Percentiles rank a stretch among this genome's conserved stretches.
phyloP scores from a whole-genome alignment of 257 asterid genomes.

The Plantago elongata region DNA sequence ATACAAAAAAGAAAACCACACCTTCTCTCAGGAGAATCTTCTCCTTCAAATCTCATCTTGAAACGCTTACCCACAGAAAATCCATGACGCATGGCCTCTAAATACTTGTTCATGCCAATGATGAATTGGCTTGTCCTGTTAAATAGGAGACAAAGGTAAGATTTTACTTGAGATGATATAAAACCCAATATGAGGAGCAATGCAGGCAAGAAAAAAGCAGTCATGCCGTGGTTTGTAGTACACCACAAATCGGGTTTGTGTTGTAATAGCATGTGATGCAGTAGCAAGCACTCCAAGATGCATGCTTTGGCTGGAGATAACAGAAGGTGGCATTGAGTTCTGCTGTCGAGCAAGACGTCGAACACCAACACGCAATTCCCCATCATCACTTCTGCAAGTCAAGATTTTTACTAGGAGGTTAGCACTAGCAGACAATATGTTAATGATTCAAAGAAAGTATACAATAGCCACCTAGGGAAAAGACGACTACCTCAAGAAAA shows the following conservation, averaged over 20 bases:
- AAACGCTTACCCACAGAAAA: slow-evolving; percentile 48
- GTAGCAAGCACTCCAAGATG: slow-evolving; percentile 56
- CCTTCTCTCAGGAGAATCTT: slow-evolving; percentile 56
- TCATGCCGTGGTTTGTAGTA: slow-evolving; percentile 46
- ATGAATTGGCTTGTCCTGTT: slow-evolving; percentile 48
- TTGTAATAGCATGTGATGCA: slow-evolving; percentile 46
- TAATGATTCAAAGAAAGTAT: too few relatives aligned
- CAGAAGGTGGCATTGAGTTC: slow-evolving; percentile 37
- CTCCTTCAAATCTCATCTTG: slow-evolving; percentile 51
- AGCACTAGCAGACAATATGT: not conserved
- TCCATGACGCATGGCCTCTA: slow-evolving; percentile 30
- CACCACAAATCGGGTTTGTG: slow-evolving; percentile 38
- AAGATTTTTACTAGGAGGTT: not conserved
- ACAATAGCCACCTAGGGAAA: not conserved
- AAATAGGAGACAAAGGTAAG: not conserved
- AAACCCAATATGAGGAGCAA: not conserved
- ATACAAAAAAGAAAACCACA: slow-evolving; percentile 3
- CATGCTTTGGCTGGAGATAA: slow-evolving; percentile 53
- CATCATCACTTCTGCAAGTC: slow-evolving; percentile 33
- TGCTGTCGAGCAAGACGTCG: slow-evolving; percentile 43
- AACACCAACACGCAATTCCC: slow-evolving; percentile 46
- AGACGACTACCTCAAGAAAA: slow-evolving; percentile 41
- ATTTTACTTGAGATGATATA: not conserved
- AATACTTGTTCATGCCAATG: slow-evolving; percentile 43
- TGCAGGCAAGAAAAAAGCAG: not conserved